Conservation (phyloP, 1,284 basidiomycete genomes). For the Cutaneotrichosporon cutaneum region DNA sequence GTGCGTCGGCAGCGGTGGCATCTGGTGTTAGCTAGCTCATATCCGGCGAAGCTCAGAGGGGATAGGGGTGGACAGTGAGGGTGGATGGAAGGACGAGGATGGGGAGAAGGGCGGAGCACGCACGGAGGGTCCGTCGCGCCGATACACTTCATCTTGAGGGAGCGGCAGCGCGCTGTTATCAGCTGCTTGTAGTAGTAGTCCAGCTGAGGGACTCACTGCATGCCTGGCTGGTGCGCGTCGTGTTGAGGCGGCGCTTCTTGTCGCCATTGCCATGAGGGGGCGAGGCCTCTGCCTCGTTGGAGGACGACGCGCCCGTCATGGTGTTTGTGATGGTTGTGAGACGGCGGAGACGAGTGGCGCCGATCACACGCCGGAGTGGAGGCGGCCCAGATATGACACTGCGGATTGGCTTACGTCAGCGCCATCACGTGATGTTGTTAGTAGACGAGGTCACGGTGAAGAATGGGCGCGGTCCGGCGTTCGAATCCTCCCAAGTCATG, state of each 20-base stretch:
- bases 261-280: not conserved
- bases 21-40: slow-evolving; percentile 13
- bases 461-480: too few relatives aligned
- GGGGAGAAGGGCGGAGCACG: not conserved
- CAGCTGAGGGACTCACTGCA: slow-evolving; percentile 30
- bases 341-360: not conserved
- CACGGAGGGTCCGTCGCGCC: slow-evolving; percentile 28
- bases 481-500: too few relatives aligned
- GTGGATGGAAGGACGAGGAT: not conserved
- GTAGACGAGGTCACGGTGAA: too few relatives aligned
- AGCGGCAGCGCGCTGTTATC: slow-evolving; percentile 24
- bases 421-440: too few relatives aligned
- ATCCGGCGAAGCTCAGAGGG: too few relatives aligned
- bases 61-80: not conserved
- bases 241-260: slow-evolving; percentile 24
- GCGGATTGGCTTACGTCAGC: too few relatives aligned
- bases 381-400: not conserved
- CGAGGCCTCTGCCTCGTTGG: not conserved
- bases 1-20: slow-evolving; percentile 27
- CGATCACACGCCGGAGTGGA: not conserved
- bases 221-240: slow-evolving; percentile 26
- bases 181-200: too few relatives aligned
- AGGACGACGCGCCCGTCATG: slow-evolving; percentile 7
- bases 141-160: slow-evolving; percentile 31
- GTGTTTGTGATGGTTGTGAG: not conserved